phyloP scores from a whole-genome alignment of 192 early-diverging fungal species.

The Entomortierella beljakovae region DNA sequence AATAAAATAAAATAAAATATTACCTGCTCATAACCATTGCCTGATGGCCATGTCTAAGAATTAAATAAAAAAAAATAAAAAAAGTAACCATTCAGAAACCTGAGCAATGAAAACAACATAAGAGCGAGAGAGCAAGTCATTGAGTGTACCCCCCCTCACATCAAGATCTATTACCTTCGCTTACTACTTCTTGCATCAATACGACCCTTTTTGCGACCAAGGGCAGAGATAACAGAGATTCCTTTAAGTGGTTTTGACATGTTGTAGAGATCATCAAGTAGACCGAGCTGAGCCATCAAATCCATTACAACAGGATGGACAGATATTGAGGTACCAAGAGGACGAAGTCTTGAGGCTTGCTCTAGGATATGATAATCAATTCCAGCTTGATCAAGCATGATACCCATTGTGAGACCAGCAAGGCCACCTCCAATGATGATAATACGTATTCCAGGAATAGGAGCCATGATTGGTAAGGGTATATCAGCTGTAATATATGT shows the following conservation, averaged over 20 bases:
- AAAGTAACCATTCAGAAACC: neutral
- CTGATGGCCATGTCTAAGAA: conserved; percentile 34
- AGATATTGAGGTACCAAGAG: conserved; percentile 47
- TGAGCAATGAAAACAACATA: neutral
- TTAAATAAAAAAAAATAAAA: neutral
- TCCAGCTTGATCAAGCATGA: conserved; percentile 47
- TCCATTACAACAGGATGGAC: conserved; percentile 45
- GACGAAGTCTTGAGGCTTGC: conserved; percentile 44
- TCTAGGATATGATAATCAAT: conserved; percentile 55
- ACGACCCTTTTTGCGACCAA: conserved; percentile 38
- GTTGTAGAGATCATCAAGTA: conserved; percentile 29
- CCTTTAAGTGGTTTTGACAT: conserved; percentile 42
- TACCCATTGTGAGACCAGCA: conserved; percentile 37
- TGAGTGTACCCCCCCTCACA: too few relatives aligned
- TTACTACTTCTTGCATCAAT: conserved; percentile 50
- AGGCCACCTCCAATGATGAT: conserved; percentile 44
- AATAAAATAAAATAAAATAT: neutral
- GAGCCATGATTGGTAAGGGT: conserved; percentile 11
- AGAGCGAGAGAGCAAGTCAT: too few relatives aligned
- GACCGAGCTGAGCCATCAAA: conserved; percentile 42
- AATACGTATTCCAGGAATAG: conserved; percentile 16
- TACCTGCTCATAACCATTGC: conserved; percentile 56
- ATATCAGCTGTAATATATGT: neutral
- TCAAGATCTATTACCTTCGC: conserved; percentile 18
- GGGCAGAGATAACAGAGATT: conserved; percentile 38